phyloP scores from a whole-genome alignment of 257 asterid species.

The Fraxinus excelsior region DNA sequence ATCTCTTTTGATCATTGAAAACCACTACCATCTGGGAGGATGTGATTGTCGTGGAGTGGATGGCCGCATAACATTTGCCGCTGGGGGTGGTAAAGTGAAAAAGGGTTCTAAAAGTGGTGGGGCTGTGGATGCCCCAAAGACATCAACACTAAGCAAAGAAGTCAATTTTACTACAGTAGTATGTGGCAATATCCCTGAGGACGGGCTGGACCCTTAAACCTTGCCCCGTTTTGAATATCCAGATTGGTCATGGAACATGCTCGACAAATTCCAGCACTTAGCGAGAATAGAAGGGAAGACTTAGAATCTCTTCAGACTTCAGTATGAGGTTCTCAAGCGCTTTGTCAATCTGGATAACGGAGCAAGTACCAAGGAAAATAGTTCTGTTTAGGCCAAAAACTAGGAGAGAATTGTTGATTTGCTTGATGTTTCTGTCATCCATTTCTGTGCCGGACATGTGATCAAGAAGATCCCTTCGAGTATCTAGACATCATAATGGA shows the following conservation, averaged over 20 bases:
- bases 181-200: constrained; percentile 81
- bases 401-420: constrained; percentile 21
- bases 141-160: constrained; percentile 75
- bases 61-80: constrained; percentile 70
- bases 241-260: constrained; percentile 81
- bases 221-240: constrained; percentile 83
- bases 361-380: constrained; percentile 85
- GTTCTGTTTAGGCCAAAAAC: constrained; percentile 64
- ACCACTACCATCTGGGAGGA: constrained; percentile 39
- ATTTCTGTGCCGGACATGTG: background rate
- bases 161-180: constrained; percentile 73
- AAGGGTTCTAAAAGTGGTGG: constrained; percentile 81
- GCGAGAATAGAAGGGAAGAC: constrained; percentile 77
- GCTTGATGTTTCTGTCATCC: constrained; percentile 1
- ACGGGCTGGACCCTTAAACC: constrained; percentile 79
- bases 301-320: constrained; percentile 63
- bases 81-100: constrained; percentile 77
- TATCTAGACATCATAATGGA: background rate
- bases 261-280: constrained; percentile 70
- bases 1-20: constrained; percentile 44
- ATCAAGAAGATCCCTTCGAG: too few relatives aligned
- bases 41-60: constrained; percentile 32
- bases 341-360: constrained; percentile 92
- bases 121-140: constrained; percentile 70
- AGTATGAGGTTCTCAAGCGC: constrained; percentile 75